Evolutionary conservation across 1,139 yeast species (phyloP), one percentile per base, ranked within the genome.

Genomic region (Pichia sp.): DNA sequence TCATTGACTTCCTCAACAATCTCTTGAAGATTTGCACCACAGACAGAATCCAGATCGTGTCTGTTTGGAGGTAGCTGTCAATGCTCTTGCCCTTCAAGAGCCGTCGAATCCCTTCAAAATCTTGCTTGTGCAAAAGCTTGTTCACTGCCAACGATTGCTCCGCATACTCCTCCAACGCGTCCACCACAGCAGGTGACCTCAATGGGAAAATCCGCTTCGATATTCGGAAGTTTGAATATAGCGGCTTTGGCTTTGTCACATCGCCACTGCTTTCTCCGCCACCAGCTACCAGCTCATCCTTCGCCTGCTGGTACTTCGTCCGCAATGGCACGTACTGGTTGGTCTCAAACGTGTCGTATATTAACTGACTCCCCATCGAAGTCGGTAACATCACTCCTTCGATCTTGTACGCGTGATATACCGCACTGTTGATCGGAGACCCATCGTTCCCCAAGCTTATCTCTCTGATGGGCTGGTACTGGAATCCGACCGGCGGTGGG

Each of bases 21-120:
- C 49, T 54, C 31, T 54, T 40, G 26, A 54, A 56, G 19, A 41
- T 47, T 11, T 51, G 48, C 3, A 31, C n/a, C 13, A 51, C 23
- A 2, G 38, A 8, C 10, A 54, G 30, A 1, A 13, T 44, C 8
- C 47, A 23, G 10, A 29, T 47, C 29, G 42, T 47, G 38, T 49
- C 44, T 8, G 11, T 41, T 4, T n/a, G 8, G 15, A 55, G 19
- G 6, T 30, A 26, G 2, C 26, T n/a, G 40, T 55, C 54, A 10
- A 54, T 11, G 34, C 38, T 45, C 11, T 19, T 16, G 4, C 13
- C 13, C 5, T 45, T 40, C 23, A 31, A 15, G 29, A 48, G 11
- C 19, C 15, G 19, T 41, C 31, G 23, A 50, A 32, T 13, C 10
- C 16, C 4, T 30, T 15, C 15, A 45, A 42, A 46, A 45, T 43